phyloP scores from a whole-genome alignment of 192 early-diverging fungal genomes.

The Podila verticillata region DNA sequence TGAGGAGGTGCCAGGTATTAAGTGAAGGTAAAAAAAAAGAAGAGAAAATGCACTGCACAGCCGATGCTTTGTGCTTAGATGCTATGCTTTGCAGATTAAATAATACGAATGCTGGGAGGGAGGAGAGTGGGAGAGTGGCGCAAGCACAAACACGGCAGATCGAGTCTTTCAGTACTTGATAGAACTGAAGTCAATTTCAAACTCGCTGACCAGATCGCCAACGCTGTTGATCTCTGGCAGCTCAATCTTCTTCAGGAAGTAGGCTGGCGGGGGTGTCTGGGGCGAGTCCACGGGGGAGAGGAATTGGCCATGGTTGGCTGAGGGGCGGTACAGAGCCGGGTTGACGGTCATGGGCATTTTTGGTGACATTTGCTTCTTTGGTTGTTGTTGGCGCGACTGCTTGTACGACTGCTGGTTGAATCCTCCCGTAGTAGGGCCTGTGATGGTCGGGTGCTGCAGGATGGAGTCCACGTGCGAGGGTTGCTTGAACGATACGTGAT shows the following conservation, averaged over 20 bases:
- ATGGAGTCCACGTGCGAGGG: not conserved
- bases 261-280: slow-evolving; percentile 39
- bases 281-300: slow-evolving; percentile 35
- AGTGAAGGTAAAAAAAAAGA: too few species aligned
- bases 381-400: slow-evolving; percentile 10
- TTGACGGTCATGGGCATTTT: slow-evolving; percentile 7
- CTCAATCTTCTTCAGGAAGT: slow-evolving; percentile 28
- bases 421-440: too few species aligned
- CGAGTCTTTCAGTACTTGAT: slow-evolving; percentile 23
- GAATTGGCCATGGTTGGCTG: slow-evolving; percentile 19
- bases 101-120: too few species aligned
- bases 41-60: too few species aligned
- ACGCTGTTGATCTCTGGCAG: slow-evolving; percentile 33
- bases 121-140: too few species aligned
- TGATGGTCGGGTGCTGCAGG: not conserved
- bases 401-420: slow-evolving; percentile 32
- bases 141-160: not conserved
- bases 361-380: not conserved
- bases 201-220: slow-evolving; percentile 34
- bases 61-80: too few species aligned
- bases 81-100: too few species aligned
- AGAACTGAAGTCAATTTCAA: slow-evolving; percentile 24
- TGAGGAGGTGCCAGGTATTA: too few species aligned
- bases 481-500: slow-evolving; percentile 24
- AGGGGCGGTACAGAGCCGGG: slow-evolving; percentile 6